A percentile compares a stretch with the other conserved stretches of the same genome.
These are phyloP conservation scores for Macrotyloma uniflorum DNA, from an alignment of 306 rosid genomes.

Conservation along the genomic window DNA sequence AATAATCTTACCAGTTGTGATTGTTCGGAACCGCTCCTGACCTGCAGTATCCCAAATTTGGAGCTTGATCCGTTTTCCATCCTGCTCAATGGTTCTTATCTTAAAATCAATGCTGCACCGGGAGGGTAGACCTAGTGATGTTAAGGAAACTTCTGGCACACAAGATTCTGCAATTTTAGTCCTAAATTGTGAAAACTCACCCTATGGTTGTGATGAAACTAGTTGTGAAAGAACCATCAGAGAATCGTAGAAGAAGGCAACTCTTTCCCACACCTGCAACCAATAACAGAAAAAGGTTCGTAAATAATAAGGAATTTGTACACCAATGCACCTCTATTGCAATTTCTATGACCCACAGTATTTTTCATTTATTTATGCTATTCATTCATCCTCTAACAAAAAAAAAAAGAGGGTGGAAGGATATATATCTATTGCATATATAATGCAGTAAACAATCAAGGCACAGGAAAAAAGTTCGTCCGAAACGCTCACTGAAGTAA, in stretches of 20 bases:
- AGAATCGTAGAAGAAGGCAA: conserved; percentile 95
- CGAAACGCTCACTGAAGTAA: neutral
- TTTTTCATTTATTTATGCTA: neutral
- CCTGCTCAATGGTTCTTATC: conserved; percentile 91
- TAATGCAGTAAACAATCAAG: neutral
- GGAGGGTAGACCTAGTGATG: conserved; percentile 35
- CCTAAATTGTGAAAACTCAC: conserved; percentile 52
- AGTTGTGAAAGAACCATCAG: conserved; percentile 94
- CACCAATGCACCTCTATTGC: neutral
- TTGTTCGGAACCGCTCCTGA: conserved; percentile 94
- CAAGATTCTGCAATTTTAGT: neutral
- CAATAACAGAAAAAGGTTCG: conserved; percentile 11
- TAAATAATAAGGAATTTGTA: neutral
- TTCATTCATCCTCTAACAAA: conserved; percentile 8
- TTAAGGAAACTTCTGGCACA: conserved; percentile 29
- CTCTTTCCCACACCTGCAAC: conserved; percentile 98
- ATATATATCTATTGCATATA: neutral
- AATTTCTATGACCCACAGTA: neutral
- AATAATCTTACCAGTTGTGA: conserved; percentile 75
- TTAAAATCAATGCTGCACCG: conserved; percentile 90
- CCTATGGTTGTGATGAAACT: conserved; percentile 96
- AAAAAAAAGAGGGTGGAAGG: neutral
- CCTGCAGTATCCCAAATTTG: conserved; percentile 99
- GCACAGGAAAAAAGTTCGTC: neutral
- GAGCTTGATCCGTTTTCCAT: conserved; percentile 89